These are phyloP conservation scores for Cystobasidiaceae sp. DNA, from an alignment of 1,284 basidiomycete species.

Conservation along the genomic window DNA sequence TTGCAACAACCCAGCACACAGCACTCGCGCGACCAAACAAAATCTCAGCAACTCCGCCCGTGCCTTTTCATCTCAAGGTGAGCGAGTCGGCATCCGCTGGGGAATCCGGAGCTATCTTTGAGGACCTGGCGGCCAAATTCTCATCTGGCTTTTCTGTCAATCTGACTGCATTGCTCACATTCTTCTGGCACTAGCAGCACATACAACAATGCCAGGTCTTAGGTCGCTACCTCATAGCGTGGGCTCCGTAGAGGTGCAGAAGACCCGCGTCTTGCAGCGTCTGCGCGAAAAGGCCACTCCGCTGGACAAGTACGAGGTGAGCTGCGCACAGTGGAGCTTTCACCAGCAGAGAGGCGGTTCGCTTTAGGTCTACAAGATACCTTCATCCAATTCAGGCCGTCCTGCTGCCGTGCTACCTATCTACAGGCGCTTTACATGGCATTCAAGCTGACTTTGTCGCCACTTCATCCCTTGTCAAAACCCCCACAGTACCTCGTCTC, in stretches of 20 bases:
- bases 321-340: neutral
- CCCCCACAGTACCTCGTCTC: constrained; percentile 18
- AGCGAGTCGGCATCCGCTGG: neutral
- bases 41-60: too few relatives aligned
- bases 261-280: constrained; percentile 25
- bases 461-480: neutral
- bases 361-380: too few relatives aligned
- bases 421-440: too few relatives aligned
- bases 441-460: neutral
- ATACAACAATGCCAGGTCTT: constrained; percentile 18
- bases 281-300: constrained; percentile 21
- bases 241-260: constrained; percentile 29
- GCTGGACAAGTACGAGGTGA: constrained; percentile 28
- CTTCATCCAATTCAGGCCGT: too few relatives aligned
- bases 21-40: too few relatives aligned
- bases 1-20: too few relatives aligned
- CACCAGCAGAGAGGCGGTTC: neutral
- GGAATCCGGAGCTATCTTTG: too few relatives aligned
- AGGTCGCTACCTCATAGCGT: constrained; percentile 17
- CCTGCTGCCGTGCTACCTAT: too few relatives aligned
- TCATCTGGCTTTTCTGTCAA: neutral
- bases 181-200: neutral
- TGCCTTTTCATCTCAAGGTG: neutral
- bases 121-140: too few relatives aligned
- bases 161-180: neutral